Evolutionary conservation across 306 rosid species (phyloP).

Genomic region (Dryas octopetala): DNA sequence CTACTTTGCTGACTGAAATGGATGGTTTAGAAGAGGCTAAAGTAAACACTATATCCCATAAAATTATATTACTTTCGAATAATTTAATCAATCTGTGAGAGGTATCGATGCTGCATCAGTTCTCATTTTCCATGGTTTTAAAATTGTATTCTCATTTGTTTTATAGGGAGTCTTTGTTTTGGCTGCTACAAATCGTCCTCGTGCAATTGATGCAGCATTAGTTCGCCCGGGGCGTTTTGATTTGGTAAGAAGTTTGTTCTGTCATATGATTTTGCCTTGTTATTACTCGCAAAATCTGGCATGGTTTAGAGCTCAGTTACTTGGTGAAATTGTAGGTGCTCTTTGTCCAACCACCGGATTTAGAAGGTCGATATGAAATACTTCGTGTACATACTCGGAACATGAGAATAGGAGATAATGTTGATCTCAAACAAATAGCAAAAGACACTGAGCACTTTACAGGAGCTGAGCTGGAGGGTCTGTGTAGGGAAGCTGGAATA

Average conservation of each 20-base stretch:
- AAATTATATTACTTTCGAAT: not conserved
- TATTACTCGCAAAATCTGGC: not conserved
- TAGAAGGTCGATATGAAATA: conserved; percentile 78
- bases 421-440: conserved; percentile 66
- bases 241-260: conserved; percentile 47
- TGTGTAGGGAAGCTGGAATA: conserved; percentile 84
- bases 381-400: conserved; percentile 69
- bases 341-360: conserved; percentile 91
- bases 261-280: not conserved
- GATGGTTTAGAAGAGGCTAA: conserved; percentile 94
- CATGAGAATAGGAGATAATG: conserved; percentile 56
- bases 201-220: conserved; percentile 83
- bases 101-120: conserved; percentile 8
- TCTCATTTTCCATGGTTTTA: conserved; percentile 9
- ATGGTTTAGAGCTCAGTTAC: not conserved
- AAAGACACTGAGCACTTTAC: conserved; percentile 79
- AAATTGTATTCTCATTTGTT: conserved; percentile 12
- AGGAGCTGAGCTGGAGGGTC: conserved; percentile 84
- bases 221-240: conserved; percentile 96
- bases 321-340: conserved; percentile 55
- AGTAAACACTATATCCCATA: conserved; percentile 39
- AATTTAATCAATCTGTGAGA: conserved; percentile 2
- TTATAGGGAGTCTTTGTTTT: conserved; percentile 84
- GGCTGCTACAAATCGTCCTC: conserved; percentile 97
- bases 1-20: conserved; percentile 91